Evolutionary conservation across 768 basidiomycete genomes (phyloP), one percentile per base, ranked within the genome.

Genomic region (Melanogaster broomeanus): DNA sequence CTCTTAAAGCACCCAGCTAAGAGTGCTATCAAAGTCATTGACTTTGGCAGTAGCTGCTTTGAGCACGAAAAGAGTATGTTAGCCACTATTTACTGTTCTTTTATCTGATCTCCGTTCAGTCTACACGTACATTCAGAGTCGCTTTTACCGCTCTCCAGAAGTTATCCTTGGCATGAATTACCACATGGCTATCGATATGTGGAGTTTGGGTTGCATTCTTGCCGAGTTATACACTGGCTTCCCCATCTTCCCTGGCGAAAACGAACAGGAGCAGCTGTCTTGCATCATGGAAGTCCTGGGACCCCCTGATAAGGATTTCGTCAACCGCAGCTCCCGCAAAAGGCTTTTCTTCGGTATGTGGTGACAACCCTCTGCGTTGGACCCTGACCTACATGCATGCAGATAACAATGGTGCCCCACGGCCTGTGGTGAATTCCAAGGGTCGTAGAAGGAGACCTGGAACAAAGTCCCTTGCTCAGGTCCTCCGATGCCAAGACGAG

Each of bases 281-380:
- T 98, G 96, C 67, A 99, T 99, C 72, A 99, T 99, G 95, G 97
- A 99, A 69, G 91, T 99, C 7, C 83, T 98, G 42, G 97, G 97
- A 15, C 74, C 93, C 25, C 97, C 97, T 0, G 97, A 99, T 59
- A 93, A 90, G 72, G 91, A 97, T 55, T 88, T 98, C 57, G 75
- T 99, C 62, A 95, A 97, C 66, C 87, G 88, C 49, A 95, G 94
- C 62, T 90, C 92, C 13, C 84, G 97, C 53, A 91, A 92, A 70
- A 89, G 95, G 61, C 76, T 97, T 45, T 99, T 99, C 73, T 99
- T 99, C 64, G 97, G 96, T 96, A 66, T 44, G 85, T 51, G 31
- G 12, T 5, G 35, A 11, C 18, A 6, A 18, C 4, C 25, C 51
- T 42, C 28, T 25, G 18, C 30, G 19, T 33, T 39, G 8, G 4